Base-by-base conservation (phyloP, 2,329 filamentous ascomycete species). In the Epichloe aotearoae region DNA sequence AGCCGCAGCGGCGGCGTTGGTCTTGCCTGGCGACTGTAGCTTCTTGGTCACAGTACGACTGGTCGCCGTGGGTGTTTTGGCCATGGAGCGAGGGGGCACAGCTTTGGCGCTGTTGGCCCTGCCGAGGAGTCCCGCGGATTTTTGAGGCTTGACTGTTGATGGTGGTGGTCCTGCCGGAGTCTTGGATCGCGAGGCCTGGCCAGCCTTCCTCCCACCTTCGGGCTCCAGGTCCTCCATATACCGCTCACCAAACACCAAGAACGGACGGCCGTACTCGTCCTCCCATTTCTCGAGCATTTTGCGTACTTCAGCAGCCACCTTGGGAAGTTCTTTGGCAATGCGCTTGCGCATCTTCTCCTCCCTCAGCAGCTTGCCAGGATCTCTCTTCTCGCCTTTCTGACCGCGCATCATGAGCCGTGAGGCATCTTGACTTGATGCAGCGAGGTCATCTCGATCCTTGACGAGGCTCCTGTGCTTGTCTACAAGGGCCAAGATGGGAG, bases 341-440 rank as follows among this genome's bases (percentile, higher is more conserved):
- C 90, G 80, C 78, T 98, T 98, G 53, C 93, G 83, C 88, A 95
- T 95, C 77, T 97, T 98, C 71, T 98, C 93, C 64, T 98, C 93
- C 33, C 93, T 80, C 49, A 98, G 74, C 15, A 98, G 76, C 69
- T 95, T 93, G 47, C 89, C 91, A 3, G 93, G 93, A 63, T 98
- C 93, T 55, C 94, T 86, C 67, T 84, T 88, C 71, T 97, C 91
- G 50, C 91, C 91, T 70, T 95, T 95, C 58, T 88, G 84, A 2
- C 90, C 90, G 54, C 91, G 88, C 60, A 83, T 80, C 84, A 97
- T 89, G 33, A 98, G 74, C 43, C 93, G 84, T 6, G 91, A 96
- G 14, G 93, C 90, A 66, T 98, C 94, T 64, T 96, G 90, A 60
- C 88, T 95, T 2, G 91, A 95, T 42, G 86, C 79, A n/a, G 83